These are phyloP conservation scores for Cutaneotrichosporon dermatis DNA, from an alignment of 1,284 basidiomycete species.

Conservation along the genomic window DNA sequence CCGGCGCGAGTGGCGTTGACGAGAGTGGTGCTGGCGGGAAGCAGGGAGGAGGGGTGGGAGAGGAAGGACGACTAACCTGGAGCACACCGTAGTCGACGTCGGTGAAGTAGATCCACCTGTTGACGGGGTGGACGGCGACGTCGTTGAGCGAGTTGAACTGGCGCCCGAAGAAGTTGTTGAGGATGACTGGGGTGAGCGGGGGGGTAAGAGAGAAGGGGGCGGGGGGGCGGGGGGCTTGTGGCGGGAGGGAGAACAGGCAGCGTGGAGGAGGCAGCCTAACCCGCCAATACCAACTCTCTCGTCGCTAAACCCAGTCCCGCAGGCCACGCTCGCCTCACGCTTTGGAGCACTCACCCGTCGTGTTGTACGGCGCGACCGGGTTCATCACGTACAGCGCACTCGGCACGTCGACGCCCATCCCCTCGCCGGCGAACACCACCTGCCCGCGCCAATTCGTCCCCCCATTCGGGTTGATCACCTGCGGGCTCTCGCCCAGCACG, in stretches of 20 bases:
- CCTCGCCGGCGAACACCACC: conserved; percentile 64
- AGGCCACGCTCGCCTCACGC: not conserved
- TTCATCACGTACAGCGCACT: conserved; percentile 64
- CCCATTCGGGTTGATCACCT: conserved; percentile 70
- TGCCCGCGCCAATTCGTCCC: conserved; percentile 58
- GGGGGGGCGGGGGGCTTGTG: no score
- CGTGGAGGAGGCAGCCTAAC: no score
- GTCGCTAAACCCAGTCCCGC: no score
- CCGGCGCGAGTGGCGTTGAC: not conserved
- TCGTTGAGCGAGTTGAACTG: conserved; percentile 81
- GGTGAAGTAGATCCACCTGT: conserved; percentile 19
- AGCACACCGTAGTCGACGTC: conserved; percentile 59
- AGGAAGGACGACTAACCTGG: not conserved
- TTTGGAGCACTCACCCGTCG: conserved; percentile 48
- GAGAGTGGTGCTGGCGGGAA: no score
- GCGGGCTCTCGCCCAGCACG: conserved; percentile 50
- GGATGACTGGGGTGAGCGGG: conserved; percentile 29
- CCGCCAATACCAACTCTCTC: no score
- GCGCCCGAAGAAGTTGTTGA: conserved; percentile 68
- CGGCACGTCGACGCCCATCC: conserved; percentile 58
- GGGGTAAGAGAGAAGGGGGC: no score
- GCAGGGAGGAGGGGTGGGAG: no score
- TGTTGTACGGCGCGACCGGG: conserved; percentile 59
- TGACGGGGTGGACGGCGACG: conserved; percentile 65
- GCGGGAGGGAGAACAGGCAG: no score